A percentile compares a stretch with the other conserved stretches of the same genome.
phyloP scores from a whole-genome alignment of 768 basidiomycete species.

The Leccinum variicolor region DNA sequence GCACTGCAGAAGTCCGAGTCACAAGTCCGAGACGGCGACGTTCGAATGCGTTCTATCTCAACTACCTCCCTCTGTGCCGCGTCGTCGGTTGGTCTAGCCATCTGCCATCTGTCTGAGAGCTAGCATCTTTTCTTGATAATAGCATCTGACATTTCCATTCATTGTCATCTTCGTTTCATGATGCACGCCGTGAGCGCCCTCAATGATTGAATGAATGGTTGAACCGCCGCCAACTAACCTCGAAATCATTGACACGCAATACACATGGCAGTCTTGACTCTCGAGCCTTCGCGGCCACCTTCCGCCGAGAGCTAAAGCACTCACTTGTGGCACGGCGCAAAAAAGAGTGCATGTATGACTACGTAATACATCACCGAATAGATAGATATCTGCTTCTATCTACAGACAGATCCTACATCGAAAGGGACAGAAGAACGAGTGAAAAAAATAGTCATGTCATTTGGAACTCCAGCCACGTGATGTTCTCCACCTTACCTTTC shows the following conservation, averaged over 20 bases:
- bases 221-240: too few species aligned
- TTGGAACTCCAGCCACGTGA: not conserved
- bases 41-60: not conserved
- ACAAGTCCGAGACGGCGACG: not conserved
- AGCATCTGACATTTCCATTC: not conserved
- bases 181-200: not conserved
- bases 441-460: not conserved
- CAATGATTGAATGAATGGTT: too few species aligned
- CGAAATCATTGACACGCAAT: not conserved
- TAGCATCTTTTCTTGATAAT: not conserved
- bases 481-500: not conserved
- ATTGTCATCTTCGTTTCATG: not conserved
- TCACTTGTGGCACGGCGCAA: not conserved
- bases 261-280: not conserved
- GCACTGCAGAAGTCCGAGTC: not conserved
- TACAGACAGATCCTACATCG: not conserved
- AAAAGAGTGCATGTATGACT: not conserved
- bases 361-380: not conserved
- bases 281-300: too few species aligned
- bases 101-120: not conserved
- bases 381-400: not conserved
- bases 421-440: not conserved
- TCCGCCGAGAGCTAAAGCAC: too few species aligned
- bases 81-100: not conserved
- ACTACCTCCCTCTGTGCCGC: not conserved